Conservation (phyloP, 306 rosid species). For the Corylus heterophylla region DNA sequence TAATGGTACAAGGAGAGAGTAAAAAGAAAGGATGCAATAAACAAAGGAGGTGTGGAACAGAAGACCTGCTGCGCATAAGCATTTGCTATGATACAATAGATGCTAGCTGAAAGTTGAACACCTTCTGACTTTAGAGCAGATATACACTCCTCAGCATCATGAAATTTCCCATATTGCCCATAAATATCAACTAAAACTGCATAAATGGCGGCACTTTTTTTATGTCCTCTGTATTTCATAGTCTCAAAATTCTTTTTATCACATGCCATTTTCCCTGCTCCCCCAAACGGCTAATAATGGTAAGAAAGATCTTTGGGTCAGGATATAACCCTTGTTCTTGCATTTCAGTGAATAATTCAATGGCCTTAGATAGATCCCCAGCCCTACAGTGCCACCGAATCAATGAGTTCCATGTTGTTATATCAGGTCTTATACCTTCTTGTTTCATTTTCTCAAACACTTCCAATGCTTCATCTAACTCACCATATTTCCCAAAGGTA, state of each 20-base stretch:
- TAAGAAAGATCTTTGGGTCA: slow-evolving; percentile 72
- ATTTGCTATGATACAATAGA: slow-evolving; percentile 67
- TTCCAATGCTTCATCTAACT: slow-evolving; percentile 58
- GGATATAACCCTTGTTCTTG: slow-evolving; percentile 77
- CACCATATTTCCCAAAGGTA: slow-evolving; percentile 75
- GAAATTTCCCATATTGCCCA: slow-evolving; percentile 75
- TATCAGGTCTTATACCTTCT: slow-evolving; percentile 64
- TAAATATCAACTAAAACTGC: slow-evolving; percentile 69
- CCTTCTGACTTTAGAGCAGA: slow-evolving; percentile 65
- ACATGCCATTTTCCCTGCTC: slow-evolving; percentile 82
- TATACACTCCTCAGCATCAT: slow-evolving; percentile 59
- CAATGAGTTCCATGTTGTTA: slow-evolving; percentile 67
- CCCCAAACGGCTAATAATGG: slow-evolving; percentile 63
- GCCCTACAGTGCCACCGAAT: slow-evolving; percentile 69
- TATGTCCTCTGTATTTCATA: slow-evolving; percentile 54
- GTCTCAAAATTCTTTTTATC: slow-evolving; percentile 54
- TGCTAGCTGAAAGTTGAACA: slow-evolving; percentile 47
- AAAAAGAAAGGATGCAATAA: slow-evolving; percentile 9
- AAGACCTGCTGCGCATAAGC: slow-evolving; percentile 81
- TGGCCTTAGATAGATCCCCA: slow-evolving; percentile 54
- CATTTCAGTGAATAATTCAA: slow-evolving; percentile 57
- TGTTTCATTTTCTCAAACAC: slow-evolving; percentile 60
- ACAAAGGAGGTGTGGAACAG: slow-evolving; percentile 2
- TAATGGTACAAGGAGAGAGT: not conserved
- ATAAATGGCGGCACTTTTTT: slow-evolving; percentile 51